Evolutionary conservation across 2,329 filamentous ascomycete species (phyloP).

Genomic region (Drechslerella dactyloides): DNA sequence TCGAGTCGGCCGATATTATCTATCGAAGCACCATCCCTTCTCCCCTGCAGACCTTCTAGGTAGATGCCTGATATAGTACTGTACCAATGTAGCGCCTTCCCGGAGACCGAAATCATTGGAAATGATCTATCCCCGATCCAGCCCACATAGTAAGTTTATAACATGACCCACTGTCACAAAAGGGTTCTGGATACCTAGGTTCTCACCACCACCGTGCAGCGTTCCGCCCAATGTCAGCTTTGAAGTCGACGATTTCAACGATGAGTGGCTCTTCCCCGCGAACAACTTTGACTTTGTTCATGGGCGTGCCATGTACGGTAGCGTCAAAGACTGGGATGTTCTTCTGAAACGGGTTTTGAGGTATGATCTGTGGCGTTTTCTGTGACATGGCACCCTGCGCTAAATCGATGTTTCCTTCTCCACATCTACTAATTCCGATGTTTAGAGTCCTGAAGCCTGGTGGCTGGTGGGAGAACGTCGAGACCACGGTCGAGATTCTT

Average conservation of each 20-base stretch:
- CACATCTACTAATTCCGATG: background rate
- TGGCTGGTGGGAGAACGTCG: constrained; percentile 58
- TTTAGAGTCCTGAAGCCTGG: constrained; percentile 61
- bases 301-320: constrained; percentile 55
- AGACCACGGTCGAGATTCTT: constrained; percentile 49
- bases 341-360: constrained; percentile 51
- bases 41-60: no score
- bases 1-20: background rate
- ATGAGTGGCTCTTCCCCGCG: constrained; percentile 55
- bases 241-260: constrained; percentile 56
- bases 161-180: background rate
- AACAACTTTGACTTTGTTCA: constrained; percentile 57
- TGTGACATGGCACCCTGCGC: background rate
- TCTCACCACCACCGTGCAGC: constrained; percentile 31
- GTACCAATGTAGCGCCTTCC: constrained; percentile 30
- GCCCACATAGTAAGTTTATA: constrained; percentile 47
- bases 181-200: background rate
- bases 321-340: constrained; percentile 54
- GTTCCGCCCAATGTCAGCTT: constrained; percentile 56
- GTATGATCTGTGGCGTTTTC: constrained; percentile 1
- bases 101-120: constrained; percentile 52
- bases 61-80: background rate
- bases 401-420: background rate
- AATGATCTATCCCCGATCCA: constrained; percentile 54
- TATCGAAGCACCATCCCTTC: background rate